A percentile compares a stretch with the other conserved stretches of the same genome.
These are phyloP conservation scores for Sechiopsis laciniata DNA, from an alignment of 306 rosid genomes.

Conservation along the genomic window DNA sequence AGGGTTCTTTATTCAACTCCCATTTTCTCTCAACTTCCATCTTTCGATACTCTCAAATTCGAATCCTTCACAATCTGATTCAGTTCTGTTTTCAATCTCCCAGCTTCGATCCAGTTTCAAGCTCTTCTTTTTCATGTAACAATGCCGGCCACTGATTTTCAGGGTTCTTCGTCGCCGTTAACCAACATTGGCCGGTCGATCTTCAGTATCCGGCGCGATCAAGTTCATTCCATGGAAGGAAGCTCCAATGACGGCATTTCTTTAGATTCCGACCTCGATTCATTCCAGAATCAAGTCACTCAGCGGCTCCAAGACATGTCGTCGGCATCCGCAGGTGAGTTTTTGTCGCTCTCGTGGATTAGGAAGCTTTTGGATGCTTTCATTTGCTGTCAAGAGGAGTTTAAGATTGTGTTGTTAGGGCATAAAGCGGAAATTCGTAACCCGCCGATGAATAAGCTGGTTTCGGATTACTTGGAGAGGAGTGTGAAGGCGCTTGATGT, in stretches of 20 bases:
- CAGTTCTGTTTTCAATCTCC: background rate
- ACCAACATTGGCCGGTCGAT: conserved; percentile 54
- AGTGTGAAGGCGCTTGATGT: conserved; percentile 80
- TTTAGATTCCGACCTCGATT: conserved; percentile 45
- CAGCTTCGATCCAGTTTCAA: background rate
- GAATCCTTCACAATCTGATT: background rate
- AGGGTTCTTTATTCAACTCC: conserved; percentile 33
- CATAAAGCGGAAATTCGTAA: conserved; percentile 27
- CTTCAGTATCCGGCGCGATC: conserved; percentile 36
- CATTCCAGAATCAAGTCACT: conserved; percentile 54
- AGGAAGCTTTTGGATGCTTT: conserved; percentile 62
- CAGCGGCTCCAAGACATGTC: conserved; percentile 45
- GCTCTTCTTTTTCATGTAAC: conserved; percentile 23
- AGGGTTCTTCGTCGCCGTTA: conserved; percentile 52
- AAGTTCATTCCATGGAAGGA: conserved; percentile 47
- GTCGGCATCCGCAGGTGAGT: conserved; percentile 28
- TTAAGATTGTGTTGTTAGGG: conserved; percentile 43
- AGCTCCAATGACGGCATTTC: conserved; percentile 20
- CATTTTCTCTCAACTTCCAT: background rate
- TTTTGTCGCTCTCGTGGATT: conserved; percentile 68
- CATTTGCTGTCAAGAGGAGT: conserved; percentile 56
- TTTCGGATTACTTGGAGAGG: conserved; percentile 64
- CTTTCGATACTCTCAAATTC: background rate
- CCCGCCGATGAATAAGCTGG: conserved; percentile 56
- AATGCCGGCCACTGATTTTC: conserved; percentile 64